phyloP scores from a whole-genome alignment of 306 rosid species.

The Sicyos edulis region DNA sequence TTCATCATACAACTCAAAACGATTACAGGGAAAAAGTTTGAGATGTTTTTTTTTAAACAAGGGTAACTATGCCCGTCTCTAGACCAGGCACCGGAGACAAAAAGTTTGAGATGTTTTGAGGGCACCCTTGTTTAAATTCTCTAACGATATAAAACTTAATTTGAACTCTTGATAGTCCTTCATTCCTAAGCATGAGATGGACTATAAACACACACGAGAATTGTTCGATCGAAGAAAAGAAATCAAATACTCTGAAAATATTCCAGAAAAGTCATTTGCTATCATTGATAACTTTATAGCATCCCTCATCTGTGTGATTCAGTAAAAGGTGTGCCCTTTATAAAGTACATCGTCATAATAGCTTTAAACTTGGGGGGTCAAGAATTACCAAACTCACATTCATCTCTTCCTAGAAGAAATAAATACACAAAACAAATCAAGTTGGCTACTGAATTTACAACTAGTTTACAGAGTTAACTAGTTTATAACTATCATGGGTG shows the following conservation, averaged over 20 bases:
- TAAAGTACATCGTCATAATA: conserved; percentile 17
- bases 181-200: neutral
- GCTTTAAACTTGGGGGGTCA: conserved; percentile 8
- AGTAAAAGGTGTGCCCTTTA: conserved; percentile 9
- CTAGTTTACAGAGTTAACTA: neutral
- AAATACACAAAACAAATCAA: neutral
- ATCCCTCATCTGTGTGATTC: neutral
- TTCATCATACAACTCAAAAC: neutral
- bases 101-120: neutral
- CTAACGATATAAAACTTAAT: neutral
- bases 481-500: no score
- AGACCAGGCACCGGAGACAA: no score
- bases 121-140: neutral
- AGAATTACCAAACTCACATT: neutral
- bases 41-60: no score
- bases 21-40: neutral
- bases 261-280: neutral
- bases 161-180: neutral
- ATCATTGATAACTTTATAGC: conserved; percentile 16
- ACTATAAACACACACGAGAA: neutral
- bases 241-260: neutral
- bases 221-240: neutral
- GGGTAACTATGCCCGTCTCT: no score
- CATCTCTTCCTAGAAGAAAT: neutral
- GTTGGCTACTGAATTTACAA: no score